Base-by-base conservation (phyloP, 2,329 filamentous ascomycete genomes). In the Ciborinia camelliae region DNA sequence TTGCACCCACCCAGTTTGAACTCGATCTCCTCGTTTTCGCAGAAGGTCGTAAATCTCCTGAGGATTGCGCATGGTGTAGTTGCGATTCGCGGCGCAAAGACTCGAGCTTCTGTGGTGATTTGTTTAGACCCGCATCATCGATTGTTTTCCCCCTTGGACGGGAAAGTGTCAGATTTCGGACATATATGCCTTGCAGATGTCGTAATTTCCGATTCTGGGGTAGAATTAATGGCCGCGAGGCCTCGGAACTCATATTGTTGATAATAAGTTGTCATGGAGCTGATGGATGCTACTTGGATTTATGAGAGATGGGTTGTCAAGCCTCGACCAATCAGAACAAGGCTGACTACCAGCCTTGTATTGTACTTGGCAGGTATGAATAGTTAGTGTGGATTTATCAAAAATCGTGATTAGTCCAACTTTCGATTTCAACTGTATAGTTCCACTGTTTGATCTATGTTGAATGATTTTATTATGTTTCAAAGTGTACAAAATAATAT, bases 181-280 rank as follows among this genome's bases (percentile, higher is more conserved):
- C 80, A 64, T 90, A 94, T 71, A 98, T 86, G 70, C 91, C 92
- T 72, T 91, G 88, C 5, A 97, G 84, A 80, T 97, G 93, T 63
- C 94, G 88, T 62, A 98, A 82, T 76, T 90, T 92, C 75, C 92
- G 90, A 76, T 97, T 97, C 82, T 95, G 84, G 23, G 85, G 79
- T 37, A 87, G 78, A 68, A 89, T 79, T 50, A 82, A 79, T 48
- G 84, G 82, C 63, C 74, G 68, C 43, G 71, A 70, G 50, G 68
- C 60, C 70, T 75, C 73, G 58, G 69, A 66, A 51, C 68, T 68
- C 74, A 75, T 75, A 28, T 26, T 73, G 67, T 51, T 65, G 66
- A 63, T 68, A 51, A 20, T 52, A 32, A 37, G 48, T 15, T 62
- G 23, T 62, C 58, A 60, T 61, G 39, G 12, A 54, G 30, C 41